phyloP scores from a whole-genome alignment of 352 stramenopile species.

The Globisporangium takayamanum region DNA sequence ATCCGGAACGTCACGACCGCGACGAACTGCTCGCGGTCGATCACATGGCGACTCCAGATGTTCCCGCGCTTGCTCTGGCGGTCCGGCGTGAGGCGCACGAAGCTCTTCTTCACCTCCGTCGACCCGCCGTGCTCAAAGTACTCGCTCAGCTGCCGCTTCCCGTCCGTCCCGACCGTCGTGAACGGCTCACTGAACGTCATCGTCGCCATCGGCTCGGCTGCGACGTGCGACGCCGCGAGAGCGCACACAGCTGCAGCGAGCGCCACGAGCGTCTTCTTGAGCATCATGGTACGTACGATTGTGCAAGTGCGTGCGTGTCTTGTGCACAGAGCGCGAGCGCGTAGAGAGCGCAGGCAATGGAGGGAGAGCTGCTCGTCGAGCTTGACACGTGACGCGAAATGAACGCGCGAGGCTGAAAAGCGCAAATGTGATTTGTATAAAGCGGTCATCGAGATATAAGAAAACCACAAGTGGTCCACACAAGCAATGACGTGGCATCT shows the following conservation, averaged over 20 bases:
- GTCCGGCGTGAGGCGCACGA: constrained; percentile 73
- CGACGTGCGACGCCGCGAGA: neutral
- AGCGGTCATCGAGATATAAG: too few species aligned
- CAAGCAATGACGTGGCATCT: neutral
- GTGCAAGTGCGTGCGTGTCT: neutral
- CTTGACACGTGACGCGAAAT: constrained; percentile 6
- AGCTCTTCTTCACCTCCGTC: constrained; percentile 77
- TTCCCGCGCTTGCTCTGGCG: constrained; percentile 76
- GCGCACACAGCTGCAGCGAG: constrained; percentile 15
- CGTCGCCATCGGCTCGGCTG: constrained; percentile 8
- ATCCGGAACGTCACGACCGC: constrained; percentile 72
- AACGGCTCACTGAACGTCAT: constrained; percentile 62
- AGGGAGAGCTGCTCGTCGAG: constrained; percentile 1
- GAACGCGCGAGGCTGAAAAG: neutral
- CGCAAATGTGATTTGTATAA: too few species aligned
- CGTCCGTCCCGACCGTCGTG: constrained; percentile 41
- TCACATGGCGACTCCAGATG: constrained; percentile 49
- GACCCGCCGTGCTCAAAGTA: constrained; percentile 44
- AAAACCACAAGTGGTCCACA: neutral
- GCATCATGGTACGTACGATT: neutral
- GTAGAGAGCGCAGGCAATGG: neutral
- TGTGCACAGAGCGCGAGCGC: neutral
- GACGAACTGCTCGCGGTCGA: constrained; percentile 46
- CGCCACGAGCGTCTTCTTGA: constrained; percentile 16
- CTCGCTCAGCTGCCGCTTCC: constrained; percentile 55